Percentiles rank a stretch among this genome's conserved stretches.
These are phyloP conservation scores for Mycena epipterygia DNA, from an alignment of 768 basidiomycete genomes.

Conservation along the genomic window DNA sequence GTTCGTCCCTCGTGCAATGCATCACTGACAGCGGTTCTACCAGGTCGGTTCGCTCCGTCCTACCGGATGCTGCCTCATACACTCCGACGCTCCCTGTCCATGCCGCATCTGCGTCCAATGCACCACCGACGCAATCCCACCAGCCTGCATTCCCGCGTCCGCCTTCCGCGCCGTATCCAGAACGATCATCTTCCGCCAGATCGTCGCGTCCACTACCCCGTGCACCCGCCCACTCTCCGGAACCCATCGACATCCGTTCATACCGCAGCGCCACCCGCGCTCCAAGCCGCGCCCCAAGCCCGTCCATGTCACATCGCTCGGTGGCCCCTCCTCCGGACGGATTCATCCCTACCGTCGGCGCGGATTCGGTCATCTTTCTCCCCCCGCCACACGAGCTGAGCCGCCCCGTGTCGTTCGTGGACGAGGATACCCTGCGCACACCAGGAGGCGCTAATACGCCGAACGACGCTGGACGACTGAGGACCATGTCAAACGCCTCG, in stretches of 20 bases:
- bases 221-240: conserved; percentile 8
- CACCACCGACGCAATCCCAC: background rate
- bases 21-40: background rate
- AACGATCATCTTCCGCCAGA: background rate
- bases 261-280: conserved; percentile 1
- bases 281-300: conserved; percentile 9
- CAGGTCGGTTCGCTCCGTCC: conserved; percentile 22
- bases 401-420: conserved; percentile 36
- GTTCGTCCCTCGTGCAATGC: background rate
- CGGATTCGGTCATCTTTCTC: conserved; percentile 55
- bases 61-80: conserved; percentile 21
- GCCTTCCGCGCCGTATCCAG: background rate
- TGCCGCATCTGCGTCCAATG: conserved; percentile 2
- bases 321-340: conserved; percentile 59
- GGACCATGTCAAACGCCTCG: conserved; percentile 46
- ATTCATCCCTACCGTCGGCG: conserved; percentile 60
- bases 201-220: conserved; percentile 26
- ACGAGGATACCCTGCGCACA: conserved; percentile 17
- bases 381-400: conserved; percentile 66
- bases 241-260: conserved; percentile 24
- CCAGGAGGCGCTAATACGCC: background rate
- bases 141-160: background rate
- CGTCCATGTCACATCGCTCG: conserved; percentile 39
- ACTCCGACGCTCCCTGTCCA: conserved; percentile 17
- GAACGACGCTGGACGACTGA: background rate